A percentile compares a stretch with the other conserved stretches of the same genome.
These are phyloP conservation scores for Echinochloa phyllopogon DNA, from an alignment of 176 grass and related monocot species.

Conservation along the genomic window DNA sequence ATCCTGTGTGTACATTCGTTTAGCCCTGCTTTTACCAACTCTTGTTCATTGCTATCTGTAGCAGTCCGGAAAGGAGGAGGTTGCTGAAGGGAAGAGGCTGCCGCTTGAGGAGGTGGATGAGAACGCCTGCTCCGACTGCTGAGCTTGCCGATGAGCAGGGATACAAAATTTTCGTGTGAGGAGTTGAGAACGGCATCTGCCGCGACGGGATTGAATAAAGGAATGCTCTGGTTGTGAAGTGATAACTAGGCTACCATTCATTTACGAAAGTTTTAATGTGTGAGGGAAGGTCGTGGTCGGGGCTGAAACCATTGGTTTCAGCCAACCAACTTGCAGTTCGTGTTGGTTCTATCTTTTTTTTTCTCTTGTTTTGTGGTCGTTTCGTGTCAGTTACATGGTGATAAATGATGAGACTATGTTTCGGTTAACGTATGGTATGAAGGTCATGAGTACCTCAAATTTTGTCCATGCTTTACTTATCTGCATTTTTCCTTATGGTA, in stretches of 20 bases:
- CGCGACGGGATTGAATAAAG: conserved; percentile 17
- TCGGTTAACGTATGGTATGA: conserved; percentile 9
- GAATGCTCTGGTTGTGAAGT: conserved; percentile 46
- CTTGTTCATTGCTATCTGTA: not conserved
- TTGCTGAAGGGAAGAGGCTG: conserved; percentile 37
- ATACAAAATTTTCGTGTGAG: not conserved
- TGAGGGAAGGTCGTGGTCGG: not conserved
- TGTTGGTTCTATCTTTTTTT: not conserved
- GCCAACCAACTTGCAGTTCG: conserved; percentile 18
- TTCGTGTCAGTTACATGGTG: not conserved
- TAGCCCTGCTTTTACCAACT: not conserved
- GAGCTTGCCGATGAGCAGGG: not conserved
- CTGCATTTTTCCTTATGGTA: not conserved
- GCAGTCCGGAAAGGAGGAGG: conserved; percentile 27
- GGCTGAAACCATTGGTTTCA: conserved; percentile 69
- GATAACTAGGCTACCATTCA: conserved; percentile 41
- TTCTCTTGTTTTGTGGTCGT: not conserved
- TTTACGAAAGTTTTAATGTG: conserved; percentile 40
- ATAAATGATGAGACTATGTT: not conserved
- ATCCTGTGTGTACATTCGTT: not conserved
- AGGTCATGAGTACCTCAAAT: not conserved
- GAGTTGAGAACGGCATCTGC: not conserved
- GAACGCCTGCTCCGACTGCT: conserved; percentile 34
- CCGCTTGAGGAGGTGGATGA: conserved; percentile 50
- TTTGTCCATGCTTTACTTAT: not conserved